Conservation (phyloP, 2,329 filamentous ascomycete species). For the Ceratocystis cubensis region DNA sequence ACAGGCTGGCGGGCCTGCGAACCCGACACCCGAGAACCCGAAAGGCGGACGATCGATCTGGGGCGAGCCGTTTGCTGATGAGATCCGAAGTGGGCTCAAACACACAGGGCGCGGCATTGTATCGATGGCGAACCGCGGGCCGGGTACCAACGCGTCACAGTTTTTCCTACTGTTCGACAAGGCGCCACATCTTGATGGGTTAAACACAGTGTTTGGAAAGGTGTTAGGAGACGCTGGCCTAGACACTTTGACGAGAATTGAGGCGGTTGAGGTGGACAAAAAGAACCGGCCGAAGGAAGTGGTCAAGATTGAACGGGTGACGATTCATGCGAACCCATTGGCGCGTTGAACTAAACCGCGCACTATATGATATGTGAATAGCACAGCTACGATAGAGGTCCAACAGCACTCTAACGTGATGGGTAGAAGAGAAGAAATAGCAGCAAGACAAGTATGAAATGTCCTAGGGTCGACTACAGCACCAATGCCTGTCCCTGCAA, state of each 20-base stretch:
- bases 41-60: conserved; percentile 64
- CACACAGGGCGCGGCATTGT: conserved; percentile 58
- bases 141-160: conserved; percentile 61
- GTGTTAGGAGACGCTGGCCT: conserved; percentile 53
- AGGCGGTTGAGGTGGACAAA: conserved; percentile 60
- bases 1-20: conserved; percentile 56
- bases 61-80: conserved; percentile 62
- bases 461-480: not conserved
- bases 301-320: conserved; percentile 54
- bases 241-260: conserved; percentile 56
- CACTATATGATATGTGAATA: not conserved
- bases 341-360: conserved; percentile 37
- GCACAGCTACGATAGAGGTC: conserved; percentile 3
- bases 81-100: conserved; percentile 57
- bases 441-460: not conserved
- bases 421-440: not conserved
- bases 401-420: conserved; percentile 11
- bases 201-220: conserved; percentile 74
- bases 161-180: conserved; percentile 72
- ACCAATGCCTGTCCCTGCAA: not conserved
- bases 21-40: conserved; percentile 43
- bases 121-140: conserved; percentile 69
- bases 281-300: conserved; percentile 61
- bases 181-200: conserved; percentile 67
- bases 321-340: conserved; percentile 68